Evolutionary conservation across 768 basidiomycete genomes (phyloP).

Genomic region (Leccinum longicurvipes): DNA sequence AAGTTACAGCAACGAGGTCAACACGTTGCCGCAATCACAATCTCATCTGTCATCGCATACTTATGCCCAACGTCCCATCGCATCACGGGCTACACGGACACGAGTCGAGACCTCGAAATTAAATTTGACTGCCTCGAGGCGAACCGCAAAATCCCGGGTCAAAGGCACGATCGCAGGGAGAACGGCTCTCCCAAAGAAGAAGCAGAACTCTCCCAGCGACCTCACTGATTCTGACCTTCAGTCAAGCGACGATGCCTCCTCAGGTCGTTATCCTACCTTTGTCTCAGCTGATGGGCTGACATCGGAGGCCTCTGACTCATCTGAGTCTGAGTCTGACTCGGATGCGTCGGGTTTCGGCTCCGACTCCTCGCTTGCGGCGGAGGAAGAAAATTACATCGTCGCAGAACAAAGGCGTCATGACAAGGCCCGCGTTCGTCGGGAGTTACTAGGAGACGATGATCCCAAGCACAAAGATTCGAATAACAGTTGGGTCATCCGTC

Average conservation of each 20-base stretch:
- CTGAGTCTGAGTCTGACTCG: constrained; percentile 36
- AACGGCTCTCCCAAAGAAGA: constrained; percentile 19
- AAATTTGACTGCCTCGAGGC: constrained; percentile 34
- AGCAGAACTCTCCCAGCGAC: constrained; percentile 11
- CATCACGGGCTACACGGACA: constrained; percentile 25
- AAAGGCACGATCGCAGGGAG: constrained; percentile 34
- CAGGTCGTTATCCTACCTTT: constrained; percentile 59
- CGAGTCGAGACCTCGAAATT: constrained; percentile 22
- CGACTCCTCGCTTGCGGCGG: constrained; percentile 56
- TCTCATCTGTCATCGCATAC: constrained; percentile 31
- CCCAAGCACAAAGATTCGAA: constrained; percentile 40
- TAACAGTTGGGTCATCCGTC: constrained; percentile 66
- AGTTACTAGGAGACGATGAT: constrained; percentile 53
- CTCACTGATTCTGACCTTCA: constrained; percentile 28
- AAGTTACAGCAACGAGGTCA: constrained; percentile 32
- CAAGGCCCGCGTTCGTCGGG: constrained; percentile 55
- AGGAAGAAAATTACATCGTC: constrained; percentile 60
- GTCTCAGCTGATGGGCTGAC: constrained; percentile 60
- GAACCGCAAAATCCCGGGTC: constrained; percentile 37
- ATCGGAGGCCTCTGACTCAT: constrained; percentile 46
- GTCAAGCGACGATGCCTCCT: constrained; percentile 35
- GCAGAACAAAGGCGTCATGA: constrained; percentile 44
- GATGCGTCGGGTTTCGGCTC: constrained; percentile 41
- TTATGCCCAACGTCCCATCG: constrained; percentile 17
- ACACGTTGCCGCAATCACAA: constrained; percentile 36